phyloP scores from a whole-genome alignment of 352 stramenopile genomes.

The Achlya hypogyna region DNA sequence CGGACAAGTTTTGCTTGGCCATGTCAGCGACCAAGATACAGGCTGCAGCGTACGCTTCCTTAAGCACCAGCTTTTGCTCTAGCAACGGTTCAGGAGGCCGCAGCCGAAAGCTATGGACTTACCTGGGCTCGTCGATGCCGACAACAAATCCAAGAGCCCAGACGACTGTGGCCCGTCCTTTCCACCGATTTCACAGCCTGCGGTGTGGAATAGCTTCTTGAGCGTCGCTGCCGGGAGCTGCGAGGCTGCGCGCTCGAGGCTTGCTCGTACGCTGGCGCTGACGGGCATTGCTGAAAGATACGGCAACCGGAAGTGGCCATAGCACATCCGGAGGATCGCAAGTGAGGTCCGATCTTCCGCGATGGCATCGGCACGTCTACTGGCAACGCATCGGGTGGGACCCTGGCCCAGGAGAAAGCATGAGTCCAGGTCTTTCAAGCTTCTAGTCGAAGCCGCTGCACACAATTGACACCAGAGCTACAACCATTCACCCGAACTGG shows the following conservation, averaged over 20 bases:
- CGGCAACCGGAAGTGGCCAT: background rate
- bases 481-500: too few relatives aligned
- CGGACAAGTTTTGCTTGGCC: conserved; percentile 3
- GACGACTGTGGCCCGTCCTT: background rate
- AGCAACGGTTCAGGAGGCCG: too few relatives aligned
- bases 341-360: background rate
- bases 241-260: background rate
- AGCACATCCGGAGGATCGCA: background rate
- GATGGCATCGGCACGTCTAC: too few relatives aligned
- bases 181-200: background rate
- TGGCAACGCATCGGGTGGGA: too few relatives aligned
- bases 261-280: background rate
- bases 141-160: background rate
- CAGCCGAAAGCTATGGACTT: too few relatives aligned
- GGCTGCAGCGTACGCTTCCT: conserved; percentile 7
- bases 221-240: background rate
- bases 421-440: too few relatives aligned
- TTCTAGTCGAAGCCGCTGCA: too few relatives aligned
- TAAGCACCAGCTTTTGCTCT: background rate
- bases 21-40: conserved; percentile 12
- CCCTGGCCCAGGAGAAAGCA: too few relatives aligned
- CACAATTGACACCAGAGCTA: too few relatives aligned
- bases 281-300: background rate
- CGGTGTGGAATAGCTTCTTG: background rate
- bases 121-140: background rate